Evolutionary conservation across 2,329 filamentous ascomycete genomes (phyloP), one percentile per base, ranked within the genome.

Genomic region (Colletotrichum graminicola): DNA sequence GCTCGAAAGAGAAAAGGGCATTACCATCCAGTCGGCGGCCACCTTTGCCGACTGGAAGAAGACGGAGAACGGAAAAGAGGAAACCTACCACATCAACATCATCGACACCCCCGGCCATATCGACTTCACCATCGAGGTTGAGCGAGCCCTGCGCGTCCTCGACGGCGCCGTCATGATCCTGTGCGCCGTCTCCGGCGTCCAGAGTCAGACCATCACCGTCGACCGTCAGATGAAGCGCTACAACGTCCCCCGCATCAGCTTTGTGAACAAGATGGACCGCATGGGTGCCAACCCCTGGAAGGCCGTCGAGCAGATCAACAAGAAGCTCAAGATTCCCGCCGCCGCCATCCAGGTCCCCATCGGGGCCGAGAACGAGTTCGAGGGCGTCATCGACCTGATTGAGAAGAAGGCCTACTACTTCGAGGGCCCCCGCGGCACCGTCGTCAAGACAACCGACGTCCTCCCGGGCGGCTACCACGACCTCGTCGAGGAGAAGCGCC

Each of bases 261-360:
- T 99, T 79, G 91, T 99, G 80, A 99, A 99, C 87, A 99, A 99
- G 88, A 98, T 99, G 95, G 96, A 99, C 80, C 92, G 96, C 75
- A 98, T 98, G 93, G 96, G 96, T 72, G 94, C 96, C 75, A 98
- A 99, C 80, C 96, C 96, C 11, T 99, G 95, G 90, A 98, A 97
- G 84, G 95, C 94, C 11, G 91, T 99, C 68, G 95, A 99, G 51
- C 95, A 98, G 84, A 98, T 99, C 87, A 98, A 97, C 85, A 89
- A 91, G 77, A 99, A 99, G 84, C 89, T 99, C 74, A 95, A 95
- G 84, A 92, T 98, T 64, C 91, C 93, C 41, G 96, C 96, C 43
- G 96, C 96, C 16, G 96, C 96, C 23, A 88, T 99, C 54, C 96
- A 99, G 83, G 91, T 99, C 32, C 96, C 96, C 12, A 98, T 99